phyloP scores from a whole-genome alignment of 441 rosid species.

The Mallotus repandus region DNA sequence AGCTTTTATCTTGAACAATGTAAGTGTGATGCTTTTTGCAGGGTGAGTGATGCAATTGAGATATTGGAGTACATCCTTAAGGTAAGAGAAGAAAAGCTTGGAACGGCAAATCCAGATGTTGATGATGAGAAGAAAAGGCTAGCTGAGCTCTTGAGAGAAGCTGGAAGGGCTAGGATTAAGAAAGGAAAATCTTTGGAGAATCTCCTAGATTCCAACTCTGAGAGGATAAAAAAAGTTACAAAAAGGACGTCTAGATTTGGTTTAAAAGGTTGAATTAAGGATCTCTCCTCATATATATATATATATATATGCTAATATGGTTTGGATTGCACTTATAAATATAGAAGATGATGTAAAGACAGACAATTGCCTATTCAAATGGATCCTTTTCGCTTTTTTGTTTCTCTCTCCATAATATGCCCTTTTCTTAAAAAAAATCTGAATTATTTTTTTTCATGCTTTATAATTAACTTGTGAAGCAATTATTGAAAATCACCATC shows the following conservation, averaged over 20 bases:
- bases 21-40: slow-evolving; percentile 28
- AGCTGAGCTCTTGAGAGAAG: slow-evolving; percentile 88
- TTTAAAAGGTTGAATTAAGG: slow-evolving; percentile 8
- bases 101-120: slow-evolving; percentile 88
- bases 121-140: slow-evolving; percentile 83
- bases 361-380: no score
- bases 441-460: no score
- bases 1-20: slow-evolving; percentile 17
- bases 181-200: slow-evolving; percentile 80
- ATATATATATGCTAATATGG: neutral
- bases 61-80: slow-evolving; percentile 81
- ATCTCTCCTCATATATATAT: neutral
- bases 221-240: slow-evolving; percentile 25
- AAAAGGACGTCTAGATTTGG: slow-evolving; percentile 31
- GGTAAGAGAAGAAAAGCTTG: slow-evolving; percentile 88
- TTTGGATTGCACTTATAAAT: no score
- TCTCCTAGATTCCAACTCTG: slow-evolving; percentile 41
- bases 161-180: slow-evolving; percentile 70
- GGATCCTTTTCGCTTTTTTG: no score
- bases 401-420: no score
- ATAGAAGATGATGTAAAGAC: no score
- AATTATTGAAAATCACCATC: no score
- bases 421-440: no score
- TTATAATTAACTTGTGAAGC: no score
- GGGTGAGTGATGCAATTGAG: slow-evolving; percentile 91